A percentile compares a stretch with the other conserved stretches of the same genome.
These are phyloP conservation scores for Daedaleopsis nitida DNA, from an alignment of 768 basidiomycete genomes.

Conservation along the genomic window DNA sequence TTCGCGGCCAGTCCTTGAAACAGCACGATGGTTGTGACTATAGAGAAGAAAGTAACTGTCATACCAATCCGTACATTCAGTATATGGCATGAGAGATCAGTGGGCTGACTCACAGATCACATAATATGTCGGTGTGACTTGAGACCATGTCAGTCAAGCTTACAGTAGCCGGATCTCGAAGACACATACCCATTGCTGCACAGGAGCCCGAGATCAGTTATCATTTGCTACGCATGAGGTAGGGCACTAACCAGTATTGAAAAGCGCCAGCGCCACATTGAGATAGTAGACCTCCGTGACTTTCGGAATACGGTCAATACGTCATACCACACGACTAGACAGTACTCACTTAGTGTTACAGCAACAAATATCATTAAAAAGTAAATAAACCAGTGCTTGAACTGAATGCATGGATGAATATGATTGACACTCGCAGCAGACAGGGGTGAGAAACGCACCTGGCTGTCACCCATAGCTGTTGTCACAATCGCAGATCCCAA, in stretches of 20 bases:
- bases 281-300: conserved; percentile 94
- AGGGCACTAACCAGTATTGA: conserved; percentile 74
- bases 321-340: neutral
- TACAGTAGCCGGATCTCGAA: neutral
- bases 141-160: conserved; percentile 23
- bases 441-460: conserved; percentile 51
- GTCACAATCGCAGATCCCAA: conserved; percentile 90
- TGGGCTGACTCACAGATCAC: conserved; percentile 62
- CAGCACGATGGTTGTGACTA: conserved; percentile 82
- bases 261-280: conserved; percentile 93
- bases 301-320: conserved; percentile 31
- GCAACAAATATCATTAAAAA: conserved; percentile 84
- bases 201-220: neutral
- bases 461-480: conserved; percentile 72
- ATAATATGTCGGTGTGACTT: conserved; percentile 87
- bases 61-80: neutral
- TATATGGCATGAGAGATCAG: conserved; percentile 4
- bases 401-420: conserved; percentile 44
- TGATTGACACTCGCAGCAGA: conserved; percentile 1
- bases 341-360: conserved; percentile 70
- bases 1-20: conserved; percentile 87
- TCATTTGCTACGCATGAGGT: neutral
- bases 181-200: conserved; percentile 63
- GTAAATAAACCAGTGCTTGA: conserved; percentile 91
- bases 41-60: conserved; percentile 80